phyloP scores from a whole-genome alignment of 371 early-diverging fungal genomes.

The Neoconidiobolus thromboides region DNA sequence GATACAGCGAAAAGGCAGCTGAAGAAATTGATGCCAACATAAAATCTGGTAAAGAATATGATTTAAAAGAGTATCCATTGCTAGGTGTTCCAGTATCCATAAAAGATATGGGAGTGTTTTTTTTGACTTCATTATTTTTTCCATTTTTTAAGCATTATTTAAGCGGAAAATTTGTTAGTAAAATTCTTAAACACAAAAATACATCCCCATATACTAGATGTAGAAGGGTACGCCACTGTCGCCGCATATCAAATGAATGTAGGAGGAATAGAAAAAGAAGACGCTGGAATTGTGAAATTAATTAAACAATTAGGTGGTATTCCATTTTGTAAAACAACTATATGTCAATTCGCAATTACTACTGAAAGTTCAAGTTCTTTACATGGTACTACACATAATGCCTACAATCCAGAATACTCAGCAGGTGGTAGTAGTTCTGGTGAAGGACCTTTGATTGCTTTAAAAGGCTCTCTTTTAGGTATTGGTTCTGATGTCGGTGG shows the following conservation, averaged over 20 bases:
- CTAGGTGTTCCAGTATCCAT: constrained; percentile 8
- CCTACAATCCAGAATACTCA: constrained; percentile 2
- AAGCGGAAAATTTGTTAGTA: too few species aligned
- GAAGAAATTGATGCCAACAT: not conserved
- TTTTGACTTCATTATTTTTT: too few species aligned
- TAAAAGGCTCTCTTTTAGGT: constrained; percentile 4
- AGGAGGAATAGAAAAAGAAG: not conserved
- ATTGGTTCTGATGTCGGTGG: constrained; percentile 10
- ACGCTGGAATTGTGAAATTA: not conserved
- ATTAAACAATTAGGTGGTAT: constrained; percentile 1
- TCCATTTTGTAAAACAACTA: constrained; percentile 6
- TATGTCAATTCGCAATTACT: constrained; percentile 2
- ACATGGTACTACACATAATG: constrained; percentile 6
- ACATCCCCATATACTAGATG: too few species aligned
- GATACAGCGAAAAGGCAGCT: not conserved
- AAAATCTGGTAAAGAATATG: not conserved
- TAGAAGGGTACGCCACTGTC: not conserved
- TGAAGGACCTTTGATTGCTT: constrained; percentile 6
- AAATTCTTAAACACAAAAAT: too few species aligned
- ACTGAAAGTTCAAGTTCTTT: constrained; percentile 1
- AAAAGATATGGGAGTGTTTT: constrained; percentile 1
- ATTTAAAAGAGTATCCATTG: constrained; percentile 1
- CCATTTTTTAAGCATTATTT: too few species aligned
- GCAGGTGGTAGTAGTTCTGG: constrained; percentile 8
- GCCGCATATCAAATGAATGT: not conserved